A percentile compares a stretch with the other conserved stretches of the same genome.
These are phyloP conservation scores for Penicillium crystallinum DNA, from an alignment of 495 filamentous ascomycete genomes.

Conservation along the genomic window DNA sequence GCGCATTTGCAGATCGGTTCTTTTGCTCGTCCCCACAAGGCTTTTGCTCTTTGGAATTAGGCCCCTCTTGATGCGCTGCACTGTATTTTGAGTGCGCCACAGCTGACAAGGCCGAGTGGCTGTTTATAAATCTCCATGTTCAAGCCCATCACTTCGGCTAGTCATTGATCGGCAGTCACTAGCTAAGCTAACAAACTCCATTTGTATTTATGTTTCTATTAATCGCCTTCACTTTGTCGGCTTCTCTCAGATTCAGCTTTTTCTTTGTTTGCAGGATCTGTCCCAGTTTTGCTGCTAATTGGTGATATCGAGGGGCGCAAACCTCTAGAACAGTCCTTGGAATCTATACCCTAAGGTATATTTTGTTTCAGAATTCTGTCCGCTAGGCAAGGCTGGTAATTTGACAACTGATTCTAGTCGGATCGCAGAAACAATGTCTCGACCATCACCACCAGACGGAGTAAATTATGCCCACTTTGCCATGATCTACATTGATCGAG, in stretches of 20 bases:
- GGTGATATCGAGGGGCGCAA: too few species aligned
- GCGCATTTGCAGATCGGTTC: conserved; percentile 1
- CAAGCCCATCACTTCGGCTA: background rate
- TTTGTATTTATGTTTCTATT: background rate
- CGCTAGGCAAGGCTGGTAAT: too few species aligned
- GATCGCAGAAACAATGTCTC: conserved; percentile 23
- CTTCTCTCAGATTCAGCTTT: background rate
- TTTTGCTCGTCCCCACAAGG: background rate
- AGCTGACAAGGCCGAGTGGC: background rate
- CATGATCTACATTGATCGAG: conserved; percentile 35
- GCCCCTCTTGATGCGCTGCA: background rate
- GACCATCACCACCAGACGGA: conserved; percentile 21
- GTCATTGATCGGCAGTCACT: background rate
- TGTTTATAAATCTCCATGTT: background rate
- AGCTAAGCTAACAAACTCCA: too few species aligned
- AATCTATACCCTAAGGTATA: conserved; percentile 15
- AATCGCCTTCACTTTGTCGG: background rate
- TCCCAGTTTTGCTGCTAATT: too few species aligned
- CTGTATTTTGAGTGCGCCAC: background rate
- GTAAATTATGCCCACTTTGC: conserved; percentile 31
- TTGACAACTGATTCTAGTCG: conserved; percentile 5
- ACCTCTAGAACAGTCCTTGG: too few species aligned
- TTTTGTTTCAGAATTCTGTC: background rate
- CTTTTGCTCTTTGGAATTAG: background rate
- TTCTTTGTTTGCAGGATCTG: background rate